Evolutionary conservation across 2,329 filamentous ascomycete genomes (phyloP).

Genomic region (Alternaria sp.): DNA sequence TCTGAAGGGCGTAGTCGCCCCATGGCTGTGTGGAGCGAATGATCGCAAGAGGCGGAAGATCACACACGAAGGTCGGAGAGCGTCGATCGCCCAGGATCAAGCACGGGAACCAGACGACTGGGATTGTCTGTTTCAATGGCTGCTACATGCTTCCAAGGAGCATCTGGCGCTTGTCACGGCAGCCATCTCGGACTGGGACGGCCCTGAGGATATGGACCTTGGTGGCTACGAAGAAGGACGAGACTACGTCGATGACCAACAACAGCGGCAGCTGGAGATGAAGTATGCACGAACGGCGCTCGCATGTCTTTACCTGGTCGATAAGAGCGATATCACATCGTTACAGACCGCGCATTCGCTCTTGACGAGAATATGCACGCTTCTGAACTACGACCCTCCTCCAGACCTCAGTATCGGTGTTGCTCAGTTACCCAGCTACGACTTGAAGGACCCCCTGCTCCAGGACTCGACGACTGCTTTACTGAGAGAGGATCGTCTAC

Average conservation of each 20-base stretch:
- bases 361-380: constrained; percentile 63
- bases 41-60: constrained; percentile 63
- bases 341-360: constrained; percentile 68
- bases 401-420: constrained; percentile 54
- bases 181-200: constrained; percentile 74
- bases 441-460: constrained; percentile 44
- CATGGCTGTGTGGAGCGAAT: constrained; percentile 73
- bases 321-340: constrained; percentile 64
- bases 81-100: constrained; percentile 46
- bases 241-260: constrained; percentile 65
- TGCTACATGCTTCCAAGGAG: constrained; percentile 64
- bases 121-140: constrained; percentile 73
- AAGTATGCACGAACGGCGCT: constrained; percentile 73
- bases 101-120: constrained; percentile 59
- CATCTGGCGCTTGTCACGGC: constrained; percentile 69
- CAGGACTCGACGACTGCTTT: constrained; percentile 38
- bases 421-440: constrained; percentile 52
- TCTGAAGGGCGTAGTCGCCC: constrained; percentile 70
- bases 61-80: constrained; percentile 35
- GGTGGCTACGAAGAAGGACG: constrained; percentile 62
- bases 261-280: constrained; percentile 65
- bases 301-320: constrained; percentile 71
- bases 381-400: constrained; percentile 67
- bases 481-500: constrained; percentile 56
- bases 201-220: constrained; percentile 72